Percentiles rank a stretch among this genome's conserved stretches.
Evolutionary conservation across 2,329 filamentous ascomycete species (phyloP).

Genomic region (Fusarium sp.): DNA sequence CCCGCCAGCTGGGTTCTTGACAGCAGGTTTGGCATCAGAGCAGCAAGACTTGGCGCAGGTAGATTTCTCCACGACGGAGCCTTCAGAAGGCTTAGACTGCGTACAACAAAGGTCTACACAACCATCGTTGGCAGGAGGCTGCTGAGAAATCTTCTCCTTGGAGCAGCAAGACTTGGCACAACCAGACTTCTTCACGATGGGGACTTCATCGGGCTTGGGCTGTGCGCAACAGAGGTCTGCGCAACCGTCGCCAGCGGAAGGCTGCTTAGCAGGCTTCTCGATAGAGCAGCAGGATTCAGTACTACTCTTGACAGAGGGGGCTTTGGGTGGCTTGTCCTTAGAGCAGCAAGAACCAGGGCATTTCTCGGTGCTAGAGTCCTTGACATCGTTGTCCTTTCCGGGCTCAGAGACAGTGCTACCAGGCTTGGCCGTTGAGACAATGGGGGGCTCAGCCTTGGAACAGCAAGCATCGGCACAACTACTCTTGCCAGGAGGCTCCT

Average conservation of each 20-base stretch:
- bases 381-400: background rate
- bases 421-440: background rate
- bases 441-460: background rate
- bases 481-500: background rate
- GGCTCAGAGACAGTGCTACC: background rate
- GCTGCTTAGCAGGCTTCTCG: background rate
- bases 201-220: background rate
- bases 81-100: background rate
- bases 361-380: background rate
- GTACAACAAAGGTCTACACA: background rate
- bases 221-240: background rate
- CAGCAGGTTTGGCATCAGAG: background rate
- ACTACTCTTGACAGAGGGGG: background rate
- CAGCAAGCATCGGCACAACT: background rate
- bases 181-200: background rate
- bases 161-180: background rate
- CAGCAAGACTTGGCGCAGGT: background rate
- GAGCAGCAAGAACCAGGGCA: conserved; percentile 21
- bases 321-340: background rate
- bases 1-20: background rate
- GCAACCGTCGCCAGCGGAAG: background rate
- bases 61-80: background rate
- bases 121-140: background rate
- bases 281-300: conserved; percentile 1
- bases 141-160: background rate